A percentile compares a stretch with the other conserved stretches of the same genome.
These are phyloP conservation scores for Annona cherimola DNA, from an alignment of 164 flowering plant species.

Conservation along the genomic window DNA sequence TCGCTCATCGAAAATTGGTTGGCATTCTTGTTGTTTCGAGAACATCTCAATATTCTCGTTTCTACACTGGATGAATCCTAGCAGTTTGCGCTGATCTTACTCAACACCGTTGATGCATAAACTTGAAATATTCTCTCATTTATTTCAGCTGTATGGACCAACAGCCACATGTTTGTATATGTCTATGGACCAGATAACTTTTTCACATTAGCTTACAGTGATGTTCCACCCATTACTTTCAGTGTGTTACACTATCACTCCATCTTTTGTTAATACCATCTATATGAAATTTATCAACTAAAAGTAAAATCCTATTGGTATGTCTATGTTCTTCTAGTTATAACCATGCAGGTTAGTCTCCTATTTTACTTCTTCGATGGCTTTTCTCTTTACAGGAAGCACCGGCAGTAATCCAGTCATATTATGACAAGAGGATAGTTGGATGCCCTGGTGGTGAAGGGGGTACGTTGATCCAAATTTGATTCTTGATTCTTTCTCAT, in stretches of 20 bases:
- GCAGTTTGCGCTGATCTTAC: too few relatives aligned
- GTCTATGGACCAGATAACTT: not conserved
- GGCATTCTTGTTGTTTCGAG: too few relatives aligned
- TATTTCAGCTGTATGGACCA: too few relatives aligned
- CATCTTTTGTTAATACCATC: not conserved
- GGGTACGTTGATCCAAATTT: slow-evolving; percentile 21
- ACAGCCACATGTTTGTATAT: too few relatives aligned
- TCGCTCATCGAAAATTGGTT: too few relatives aligned
- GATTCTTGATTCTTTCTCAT: not conserved
- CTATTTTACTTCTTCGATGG: not conserved
- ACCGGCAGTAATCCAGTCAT: slow-evolving; percentile 61
- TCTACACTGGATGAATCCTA: too few relatives aligned
- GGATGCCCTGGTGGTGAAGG: slow-evolving; percentile 84
- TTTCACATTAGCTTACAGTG: not conserved
- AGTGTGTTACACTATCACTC: not conserved
- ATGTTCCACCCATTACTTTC: not conserved
- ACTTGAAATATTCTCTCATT: too few relatives aligned
- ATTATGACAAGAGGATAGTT: slow-evolving; percentile 56
- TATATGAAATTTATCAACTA: not conserved
- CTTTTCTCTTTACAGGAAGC: slow-evolving; percentile 38
- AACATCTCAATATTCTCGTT: too few relatives aligned
- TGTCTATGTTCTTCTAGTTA: not conserved
- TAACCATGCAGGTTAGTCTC: not conserved
- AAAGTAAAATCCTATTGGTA: not conserved
- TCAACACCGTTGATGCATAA: too few relatives aligned